These are phyloP conservation scores for Penicillium fuscoglaucum DNA, from an alignment of 2,329 filamentous ascomycete species.

Conservation along the genomic window DNA sequence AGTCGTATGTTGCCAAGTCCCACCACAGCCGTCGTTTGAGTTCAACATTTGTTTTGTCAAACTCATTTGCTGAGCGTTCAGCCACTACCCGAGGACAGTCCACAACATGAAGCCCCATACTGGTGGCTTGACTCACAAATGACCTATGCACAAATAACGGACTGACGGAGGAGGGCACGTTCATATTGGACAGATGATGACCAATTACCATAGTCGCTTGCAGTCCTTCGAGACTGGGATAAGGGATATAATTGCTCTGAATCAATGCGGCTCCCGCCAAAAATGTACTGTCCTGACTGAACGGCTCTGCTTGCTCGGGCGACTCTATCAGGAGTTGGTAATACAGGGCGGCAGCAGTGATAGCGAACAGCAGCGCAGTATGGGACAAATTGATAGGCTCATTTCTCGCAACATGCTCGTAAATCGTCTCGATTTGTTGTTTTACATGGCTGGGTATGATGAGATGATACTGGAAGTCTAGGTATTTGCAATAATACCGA, in stretches of 20 bases:
- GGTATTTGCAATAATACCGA: constrained; percentile 35
- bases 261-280: constrained; percentile 35
- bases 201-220: constrained; percentile 35
- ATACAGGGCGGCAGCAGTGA: constrained; percentile 34
- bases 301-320: constrained; percentile 20
- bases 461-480: constrained; percentile 41
- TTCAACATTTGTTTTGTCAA: constrained; percentile 35
- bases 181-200: constrained; percentile 32
- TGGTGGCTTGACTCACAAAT: constrained; percentile 34
- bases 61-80: constrained; percentile 16
- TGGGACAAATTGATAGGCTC: constrained; percentile 26
- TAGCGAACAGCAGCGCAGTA: constrained; percentile 37
- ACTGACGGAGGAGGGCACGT: constrained; percentile 25
- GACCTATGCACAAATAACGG: constrained; percentile 27
- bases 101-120: constrained; percentile 39
- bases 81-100: constrained; percentile 29
- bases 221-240: constrained; percentile 36
- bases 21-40: constrained; percentile 47
- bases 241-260: constrained; percentile 32
- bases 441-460: constrained; percentile 30
- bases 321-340: constrained; percentile 26
- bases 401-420: constrained; percentile 26
- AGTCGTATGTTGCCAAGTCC: constrained; percentile 47
- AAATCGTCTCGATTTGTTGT: constrained; percentile 32
- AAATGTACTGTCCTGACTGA: constrained; percentile 31